phyloP scores from a whole-genome alignment of 2,329 filamentous ascomycete genomes.

The Paracorniculantispora psalliotae region DNA sequence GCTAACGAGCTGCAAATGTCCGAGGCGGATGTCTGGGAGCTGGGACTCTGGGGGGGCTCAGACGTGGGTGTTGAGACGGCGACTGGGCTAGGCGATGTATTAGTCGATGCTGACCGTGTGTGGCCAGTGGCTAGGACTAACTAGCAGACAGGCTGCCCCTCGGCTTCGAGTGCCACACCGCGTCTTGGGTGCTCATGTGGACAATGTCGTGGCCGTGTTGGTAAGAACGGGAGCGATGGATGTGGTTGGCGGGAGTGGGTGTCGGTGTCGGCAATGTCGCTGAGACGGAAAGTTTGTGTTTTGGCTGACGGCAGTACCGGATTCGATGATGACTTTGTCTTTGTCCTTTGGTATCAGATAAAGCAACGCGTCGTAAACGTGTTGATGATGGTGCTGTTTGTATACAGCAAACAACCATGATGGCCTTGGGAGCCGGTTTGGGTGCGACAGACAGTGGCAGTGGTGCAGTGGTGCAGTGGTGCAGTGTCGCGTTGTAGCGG shows the following conservation, averaged over 20 bases:
- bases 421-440: background rate
- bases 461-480: background rate
- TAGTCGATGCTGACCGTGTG: background rate
- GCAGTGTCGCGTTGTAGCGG: background rate
- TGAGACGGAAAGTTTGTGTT: background rate
- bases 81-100: background rate
- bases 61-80: too few relatives aligned
- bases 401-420: background rate
- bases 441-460: background rate
- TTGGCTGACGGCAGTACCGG: background rate
- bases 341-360: background rate
- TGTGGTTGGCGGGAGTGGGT: background rate
- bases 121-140: too few relatives aligned
- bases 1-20: background rate
- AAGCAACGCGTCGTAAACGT: background rate
- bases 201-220: constrained; percentile 7
- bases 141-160: too few relatives aligned
- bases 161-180: too few relatives aligned
- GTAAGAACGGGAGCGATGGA: background rate
- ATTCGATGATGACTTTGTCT: background rate
- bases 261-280: background rate
- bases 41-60: too few relatives aligned
- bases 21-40: constrained; percentile 1
- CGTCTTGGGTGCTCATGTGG: constrained; percentile 9
- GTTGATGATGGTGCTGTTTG: background rate